Evolutionary conservation across 2,329 filamentous ascomycete species (phyloP), one percentile per base, ranked within the genome.

Genomic region (Aspergillus hortae): DNA sequence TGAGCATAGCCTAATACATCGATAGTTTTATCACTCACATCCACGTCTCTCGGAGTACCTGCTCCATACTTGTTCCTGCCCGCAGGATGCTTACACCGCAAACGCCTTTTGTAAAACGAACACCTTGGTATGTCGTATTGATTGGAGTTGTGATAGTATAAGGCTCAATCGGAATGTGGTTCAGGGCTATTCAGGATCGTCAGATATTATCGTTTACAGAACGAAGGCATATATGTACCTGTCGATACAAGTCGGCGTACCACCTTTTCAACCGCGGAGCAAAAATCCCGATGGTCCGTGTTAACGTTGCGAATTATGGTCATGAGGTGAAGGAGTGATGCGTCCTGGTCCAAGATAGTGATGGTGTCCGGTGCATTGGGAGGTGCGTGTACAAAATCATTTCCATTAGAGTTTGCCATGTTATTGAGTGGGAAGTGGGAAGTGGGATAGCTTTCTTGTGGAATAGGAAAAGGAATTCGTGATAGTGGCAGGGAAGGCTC

Each of bases 71-170:
- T 3, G 65, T 65, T 5, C 67, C 67, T 2, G 67, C 67, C 3
- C 67, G 59, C 6, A 70, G 55, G 32, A 70, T 67, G 44, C 66
- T 68, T 27, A 68, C 61, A 9, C 67, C 67, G 45, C 67, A 69
- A 2, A 70, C 59, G 10, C 51, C 49, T 36, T 56, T 49, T 17
- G 49, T 51, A 32, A 48, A 49, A 4, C 48, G 53, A 15, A 55
- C 30, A 4, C 60, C 61, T 17, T 47, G 32, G 42, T 57, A 62
- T 1, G 44, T 49, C 4, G 41, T 42, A 9, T 54, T 41, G 9
- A 56, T 58, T 11, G 60, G 55, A 6, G 58, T 60, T 7, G 30
- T 43, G 15, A 61, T 41, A 7, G 42, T 19, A 23, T 48, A 32
- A 17, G 36, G 27, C 35, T 58, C 53, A 4, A 46, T 32, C 6